Evolutionary conservation across 2,329 filamentous ascomycete genomes (phyloP), one percentile per base, ranked within the genome.

Genomic region (Madurella mycetomatis): DNA sequence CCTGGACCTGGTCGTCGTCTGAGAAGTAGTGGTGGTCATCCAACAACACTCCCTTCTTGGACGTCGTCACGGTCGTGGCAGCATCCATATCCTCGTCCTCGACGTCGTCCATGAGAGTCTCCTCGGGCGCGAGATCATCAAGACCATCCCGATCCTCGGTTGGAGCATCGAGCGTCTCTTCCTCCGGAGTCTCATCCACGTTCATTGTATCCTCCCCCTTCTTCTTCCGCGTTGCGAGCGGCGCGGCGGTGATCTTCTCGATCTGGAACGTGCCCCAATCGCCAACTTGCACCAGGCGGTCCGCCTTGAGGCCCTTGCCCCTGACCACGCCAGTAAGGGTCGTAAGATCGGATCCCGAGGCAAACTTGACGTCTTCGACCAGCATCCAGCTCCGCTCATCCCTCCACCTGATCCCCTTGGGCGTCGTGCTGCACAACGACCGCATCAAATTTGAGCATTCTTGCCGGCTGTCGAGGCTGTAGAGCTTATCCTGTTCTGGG

Each of bases 21-120:
- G 92, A 92, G 67, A 97, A 99, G 71, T 99, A 99, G 69, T 97
- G 92, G 69, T 99, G 92, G 62, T 97, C 92, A 62, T 99, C 94
- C 9, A 99, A 78, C 41, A 99, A 75, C 1, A 99, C 94, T 60
- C 92, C 94, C 72, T 92, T 95, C 67, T 86, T 85, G 42, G 79
- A 76, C 1, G 76, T 74, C 4, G 70, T 70, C 18, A 78, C 73
- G 3, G 76, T 77, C 64, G 59, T 72, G 9, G 66, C 64, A 54
- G 54, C 54, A 31, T 68, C 68, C 59, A 70, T 72, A 15, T 74
- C 73, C 18, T 82, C 81, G 18, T 83, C 80, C 57, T 89, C 87
- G 19, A 70, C 72, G 18, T 78, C 72, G 88, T 95, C 70, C 90
- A 96, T 94, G 55, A 83, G 76, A 2, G 85, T 81, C 65, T 92